Evolutionary conservation across 805 yeast genomes (phyloP), one percentile per base, ranked within the genome.

Genomic region (Pichia exigua): DNA sequence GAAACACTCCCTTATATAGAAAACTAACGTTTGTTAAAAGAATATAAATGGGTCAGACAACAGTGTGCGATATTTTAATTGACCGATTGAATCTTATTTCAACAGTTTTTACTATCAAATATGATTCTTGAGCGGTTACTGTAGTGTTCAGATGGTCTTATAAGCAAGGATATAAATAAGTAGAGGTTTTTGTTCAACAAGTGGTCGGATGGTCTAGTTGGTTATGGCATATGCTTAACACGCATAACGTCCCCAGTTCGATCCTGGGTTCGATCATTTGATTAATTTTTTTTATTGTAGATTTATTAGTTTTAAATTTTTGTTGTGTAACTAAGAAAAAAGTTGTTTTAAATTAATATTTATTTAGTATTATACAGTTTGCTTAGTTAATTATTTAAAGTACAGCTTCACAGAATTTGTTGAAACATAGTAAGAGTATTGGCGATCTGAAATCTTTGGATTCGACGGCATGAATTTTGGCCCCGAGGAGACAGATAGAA

Each of bases 181-280:
- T n/a, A n/a, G n/a, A 24, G 26, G 26, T 24, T 24, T 24, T 24
- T 24, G 20, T 22, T 44, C 24, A 44, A 38, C 24, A 49, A 54
- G 41, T 70, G 94, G 94, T 83, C 83, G 82, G 84, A 90, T 90
- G 97, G 97, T 90, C 96, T 90, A 90, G 97, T 90, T 74, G 97
- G 97, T 90, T 82, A 91, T 91, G 97, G 96, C 97, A 87, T 87
- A 94, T 90, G 97, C 97, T 88, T 91, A 89, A 91, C 97, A 91
- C 97, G 97, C 96, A 89, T 94, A 87, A 87, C 90, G 97, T 92
- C 97, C 97, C 97, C 97, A 90, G 97, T 92, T 92, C 97, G 97
- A 92, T 89, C 97, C 97, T 91, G 97, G 97, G 97, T 90, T 86
- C 83, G 88, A 85, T 89, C 97, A 90, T 46, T 51, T 66, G 15